These are phyloP conservation scores for Nicotiana obtusifolia DNA, from an alignment of 257 asterid genomes.

Conservation along the genomic window DNA sequence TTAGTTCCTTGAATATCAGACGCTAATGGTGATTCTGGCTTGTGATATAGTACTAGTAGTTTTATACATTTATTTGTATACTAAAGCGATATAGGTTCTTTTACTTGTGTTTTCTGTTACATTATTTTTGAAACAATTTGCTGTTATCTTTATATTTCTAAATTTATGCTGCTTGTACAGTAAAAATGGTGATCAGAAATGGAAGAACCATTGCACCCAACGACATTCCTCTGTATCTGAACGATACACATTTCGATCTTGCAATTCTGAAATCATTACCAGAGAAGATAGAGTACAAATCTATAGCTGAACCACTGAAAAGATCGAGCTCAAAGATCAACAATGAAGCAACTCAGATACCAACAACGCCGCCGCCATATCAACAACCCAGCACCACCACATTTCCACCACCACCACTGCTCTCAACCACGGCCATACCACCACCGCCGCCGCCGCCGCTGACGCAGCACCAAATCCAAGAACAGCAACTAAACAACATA, in stretches of 20 bases:
- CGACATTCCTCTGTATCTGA: slow-evolving; percentile 13
- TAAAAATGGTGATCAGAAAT: slow-evolving; percentile 30
- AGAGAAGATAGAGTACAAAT: not conserved
- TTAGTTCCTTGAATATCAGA: not conserved
- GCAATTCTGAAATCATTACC: slow-evolving; percentile 12
- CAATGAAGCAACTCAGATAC: not conserved
- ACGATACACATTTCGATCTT: slow-evolving; percentile 19
- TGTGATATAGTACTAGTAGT: not conserved
- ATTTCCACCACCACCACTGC: slow-evolving; percentile 17
- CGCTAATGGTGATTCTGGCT: no score
- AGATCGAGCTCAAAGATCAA: not conserved
- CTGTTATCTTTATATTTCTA: not conserved
- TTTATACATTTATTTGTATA: not conserved
- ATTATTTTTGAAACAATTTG: not conserved
- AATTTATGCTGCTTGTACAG: slow-evolving; percentile 16
- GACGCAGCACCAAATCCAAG: slow-evolving; percentile 11
- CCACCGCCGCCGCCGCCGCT: slow-evolving; percentile 7
- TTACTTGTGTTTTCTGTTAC: not conserved
- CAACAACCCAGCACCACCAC: not conserved
- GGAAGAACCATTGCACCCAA: slow-evolving; percentile 21
- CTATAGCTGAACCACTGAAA: not conserved
- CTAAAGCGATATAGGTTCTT: not conserved
- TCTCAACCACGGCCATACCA: slow-evolving; percentile 10
- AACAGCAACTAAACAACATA: slow-evolving; percentile 40
- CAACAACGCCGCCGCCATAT: slow-evolving; percentile 8